Evolutionary conservation across 345 rosid genomes (phyloP).

Genomic region (Brassica nigra): DNA sequence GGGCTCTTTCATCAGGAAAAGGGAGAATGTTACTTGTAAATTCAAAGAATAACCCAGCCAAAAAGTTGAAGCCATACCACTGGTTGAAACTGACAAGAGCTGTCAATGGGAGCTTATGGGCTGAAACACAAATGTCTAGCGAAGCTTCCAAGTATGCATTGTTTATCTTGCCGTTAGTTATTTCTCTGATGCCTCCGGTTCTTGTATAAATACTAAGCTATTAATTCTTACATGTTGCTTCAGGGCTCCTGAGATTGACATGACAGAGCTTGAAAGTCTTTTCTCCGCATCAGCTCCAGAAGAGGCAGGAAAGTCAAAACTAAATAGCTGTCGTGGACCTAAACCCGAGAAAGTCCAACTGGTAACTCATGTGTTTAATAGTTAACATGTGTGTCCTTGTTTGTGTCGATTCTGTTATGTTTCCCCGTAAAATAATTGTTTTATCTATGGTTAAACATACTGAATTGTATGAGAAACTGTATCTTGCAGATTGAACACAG

Average conservation of each 20-base stretch:
- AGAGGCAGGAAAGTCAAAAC: slow-evolving; percentile 48
- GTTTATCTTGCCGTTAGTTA: slow-evolving; percentile 15
- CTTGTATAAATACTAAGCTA: slow-evolving; percentile 15
- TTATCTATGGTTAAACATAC: background rate
- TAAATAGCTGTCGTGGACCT: slow-evolving; percentile 50
- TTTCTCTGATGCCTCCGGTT: slow-evolving; percentile 22
- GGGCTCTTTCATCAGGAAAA: slow-evolving; percentile 55
- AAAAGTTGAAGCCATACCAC: slow-evolving; percentile 93
- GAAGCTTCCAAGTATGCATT: slow-evolving; percentile 77
- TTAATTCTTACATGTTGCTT: slow-evolving; percentile 16
- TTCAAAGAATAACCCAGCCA: slow-evolving; percentile 56
- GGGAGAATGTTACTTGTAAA: slow-evolving; percentile 70
- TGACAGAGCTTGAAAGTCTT: slow-evolving; percentile 89
- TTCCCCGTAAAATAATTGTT: background rate
- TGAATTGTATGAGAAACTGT: slow-evolving; percentile 14
- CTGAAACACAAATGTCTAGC: slow-evolving; percentile 85
- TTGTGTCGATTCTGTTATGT: background rate
- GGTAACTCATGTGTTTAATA: slow-evolving; percentile 46
- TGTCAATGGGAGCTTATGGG: slow-evolving; percentile 96
- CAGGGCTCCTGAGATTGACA: slow-evolving; percentile 97
- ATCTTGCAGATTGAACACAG: slow-evolving; percentile 80
- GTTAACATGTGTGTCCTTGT: background rate
- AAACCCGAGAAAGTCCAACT: slow-evolving; percentile 90
- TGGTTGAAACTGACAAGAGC: slow-evolving; percentile 96
- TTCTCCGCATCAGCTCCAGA: slow-evolving; percentile 68